Percentiles rank a stretch among this genome's conserved stretches.
Conservation (phyloP, 768 basidiomycete species). For the Mycena epipterygia region DNA sequence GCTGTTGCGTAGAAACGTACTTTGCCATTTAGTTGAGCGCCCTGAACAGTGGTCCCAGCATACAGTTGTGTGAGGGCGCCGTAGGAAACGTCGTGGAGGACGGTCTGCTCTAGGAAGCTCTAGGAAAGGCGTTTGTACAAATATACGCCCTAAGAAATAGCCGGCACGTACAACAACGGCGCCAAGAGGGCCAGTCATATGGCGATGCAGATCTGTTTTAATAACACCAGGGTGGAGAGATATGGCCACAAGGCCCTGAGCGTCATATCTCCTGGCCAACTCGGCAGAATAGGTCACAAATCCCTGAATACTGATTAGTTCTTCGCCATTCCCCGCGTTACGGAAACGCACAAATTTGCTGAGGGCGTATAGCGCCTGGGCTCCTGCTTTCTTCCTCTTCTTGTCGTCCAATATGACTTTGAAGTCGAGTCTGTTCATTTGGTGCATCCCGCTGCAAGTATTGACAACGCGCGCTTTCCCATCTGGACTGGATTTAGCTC, state of each 20-base stretch:
- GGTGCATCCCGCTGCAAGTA: conserved; percentile 38
- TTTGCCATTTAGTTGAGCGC: conserved; percentile 40
- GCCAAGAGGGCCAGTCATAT: conserved; percentile 35
- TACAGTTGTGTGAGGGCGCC: conserved; percentile 44
- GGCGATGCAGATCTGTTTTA: conserved; percentile 42
- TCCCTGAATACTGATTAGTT: conserved; percentile 45
- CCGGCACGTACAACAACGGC: conserved; percentile 24
- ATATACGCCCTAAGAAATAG: not conserved
- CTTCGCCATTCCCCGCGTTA: not conserved
- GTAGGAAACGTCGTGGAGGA: conserved; percentile 32
- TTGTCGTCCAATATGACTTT: conserved; percentile 42
- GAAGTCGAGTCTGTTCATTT: conserved; percentile 40
- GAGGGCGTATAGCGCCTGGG: conserved; percentile 32
- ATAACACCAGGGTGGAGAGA: conserved; percentile 58
- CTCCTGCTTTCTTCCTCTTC: conserved; percentile 36
- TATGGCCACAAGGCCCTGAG: conserved; percentile 58
- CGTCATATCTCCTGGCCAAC: conserved; percentile 57
- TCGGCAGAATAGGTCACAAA: conserved; percentile 58
- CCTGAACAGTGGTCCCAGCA: conserved; percentile 42
- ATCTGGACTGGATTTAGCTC: conserved; percentile 35
- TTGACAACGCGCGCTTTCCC: conserved; percentile 49
- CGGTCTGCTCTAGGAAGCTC: conserved; percentile 29
- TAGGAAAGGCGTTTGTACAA: not conserved
- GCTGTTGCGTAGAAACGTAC: conserved; percentile 6
- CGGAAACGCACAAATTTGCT: conserved; percentile 40